These are phyloP conservation scores for Tylopilus sp. DNA, from an alignment of 768 basidiomycete species.

Conservation along the genomic window DNA sequence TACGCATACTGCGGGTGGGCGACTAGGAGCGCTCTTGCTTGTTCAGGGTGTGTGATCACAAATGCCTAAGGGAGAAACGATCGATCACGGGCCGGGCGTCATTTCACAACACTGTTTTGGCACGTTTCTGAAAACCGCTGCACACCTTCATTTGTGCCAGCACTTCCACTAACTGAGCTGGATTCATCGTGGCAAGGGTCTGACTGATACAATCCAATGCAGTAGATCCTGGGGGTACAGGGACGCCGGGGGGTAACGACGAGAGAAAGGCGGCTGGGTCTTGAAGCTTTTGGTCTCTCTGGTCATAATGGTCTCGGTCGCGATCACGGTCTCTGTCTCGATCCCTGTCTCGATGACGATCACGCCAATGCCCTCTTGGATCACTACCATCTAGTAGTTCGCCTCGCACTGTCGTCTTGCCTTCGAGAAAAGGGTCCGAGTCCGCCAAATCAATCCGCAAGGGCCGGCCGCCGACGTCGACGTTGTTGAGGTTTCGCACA, in stretches of 20 bases:
- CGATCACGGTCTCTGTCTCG: conserved; percentile 54
- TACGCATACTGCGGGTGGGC: conserved; percentile 93
- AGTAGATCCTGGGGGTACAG: conserved; percentile 65
- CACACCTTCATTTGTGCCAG: conserved; percentile 97
- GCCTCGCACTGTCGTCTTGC: conserved; percentile 83
- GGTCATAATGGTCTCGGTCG: conserved; percentile 43
- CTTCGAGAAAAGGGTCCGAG: conserved; percentile 88
- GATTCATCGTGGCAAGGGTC: conserved; percentile 79
- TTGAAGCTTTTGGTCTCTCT: conserved; percentile 33
- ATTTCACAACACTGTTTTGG: conserved; percentile 21
- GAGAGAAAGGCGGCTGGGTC: conserved; percentile 57
- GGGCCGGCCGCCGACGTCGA: conserved; percentile 87
- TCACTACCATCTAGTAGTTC: conserved; percentile 70
- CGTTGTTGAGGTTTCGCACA: conserved; percentile 92
- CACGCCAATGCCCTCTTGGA: conserved; percentile 36
- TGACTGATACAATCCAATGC: conserved; percentile 82
- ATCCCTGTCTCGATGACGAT: conserved; percentile 48
- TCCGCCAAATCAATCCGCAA: conserved; percentile 93
- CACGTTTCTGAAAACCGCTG: conserved; percentile 21
- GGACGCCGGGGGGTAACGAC: conserved; percentile 71
- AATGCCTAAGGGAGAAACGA: conserved; percentile 66
- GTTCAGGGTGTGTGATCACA: conserved; percentile 86
- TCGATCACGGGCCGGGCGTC: conserved; percentile 7
- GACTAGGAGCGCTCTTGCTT: conserved; percentile 74
- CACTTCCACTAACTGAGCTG: conserved; percentile 85